These are phyloP conservation scores for Sonneratia caseolaris DNA, from an alignment of 345 rosid genomes.

Conservation along the genomic window DNA sequence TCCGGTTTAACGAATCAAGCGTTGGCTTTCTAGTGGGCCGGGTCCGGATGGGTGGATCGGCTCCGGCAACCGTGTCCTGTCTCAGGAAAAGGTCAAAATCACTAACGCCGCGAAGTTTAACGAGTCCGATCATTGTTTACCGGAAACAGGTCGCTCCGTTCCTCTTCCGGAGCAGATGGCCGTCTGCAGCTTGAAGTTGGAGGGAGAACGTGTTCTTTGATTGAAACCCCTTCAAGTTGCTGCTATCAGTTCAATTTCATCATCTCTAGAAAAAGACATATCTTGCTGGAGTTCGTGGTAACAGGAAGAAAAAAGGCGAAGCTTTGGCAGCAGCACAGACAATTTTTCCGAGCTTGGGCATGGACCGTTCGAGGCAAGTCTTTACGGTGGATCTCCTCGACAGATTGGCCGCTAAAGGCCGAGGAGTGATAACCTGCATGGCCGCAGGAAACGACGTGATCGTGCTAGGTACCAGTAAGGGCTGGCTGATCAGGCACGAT, in stretches of 20 bases:
- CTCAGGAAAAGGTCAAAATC: no score
- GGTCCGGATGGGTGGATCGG: background rate
- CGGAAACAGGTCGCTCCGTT: no score
- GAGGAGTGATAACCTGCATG: constrained; percentile 85
- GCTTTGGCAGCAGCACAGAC: background rate
- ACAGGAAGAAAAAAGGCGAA: background rate
- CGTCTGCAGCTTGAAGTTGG: background rate
- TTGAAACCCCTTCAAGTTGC: background rate
- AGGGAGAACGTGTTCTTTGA: background rate
- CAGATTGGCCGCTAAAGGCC: constrained; percentile 80
- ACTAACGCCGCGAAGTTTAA: background rate
- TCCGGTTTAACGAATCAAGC: background rate
- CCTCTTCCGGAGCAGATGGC: background rate
- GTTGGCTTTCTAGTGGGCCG: background rate
- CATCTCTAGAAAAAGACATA: background rate
- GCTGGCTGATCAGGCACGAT: constrained; percentile 90
- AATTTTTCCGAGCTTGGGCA: constrained; percentile 8
- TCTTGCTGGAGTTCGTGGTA: background rate
- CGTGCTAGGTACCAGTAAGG: constrained; percentile 80
- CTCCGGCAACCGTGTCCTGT: background rate
- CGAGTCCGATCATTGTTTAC: no score
- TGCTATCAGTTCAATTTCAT: background rate
- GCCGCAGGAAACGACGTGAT: constrained; percentile 97
- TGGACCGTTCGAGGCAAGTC: constrained; percentile 77
- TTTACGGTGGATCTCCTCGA: constrained; percentile 87